Conservation (phyloP, 2,329 filamentous ascomycete species). For the Bipolaris zeicola region DNA sequence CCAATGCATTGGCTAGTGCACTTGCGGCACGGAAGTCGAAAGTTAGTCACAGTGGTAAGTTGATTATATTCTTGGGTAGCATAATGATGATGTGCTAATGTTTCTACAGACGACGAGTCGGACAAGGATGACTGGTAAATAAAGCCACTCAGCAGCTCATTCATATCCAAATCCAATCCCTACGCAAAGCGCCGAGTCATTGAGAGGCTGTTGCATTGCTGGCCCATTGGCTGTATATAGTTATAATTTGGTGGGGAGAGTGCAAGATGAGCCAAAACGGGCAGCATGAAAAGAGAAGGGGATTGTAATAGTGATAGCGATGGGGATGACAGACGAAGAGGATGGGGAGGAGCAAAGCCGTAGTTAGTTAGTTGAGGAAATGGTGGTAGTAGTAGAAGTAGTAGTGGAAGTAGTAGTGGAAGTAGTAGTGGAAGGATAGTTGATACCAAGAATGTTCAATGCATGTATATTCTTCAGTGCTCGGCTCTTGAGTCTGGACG, state of each 20-base stretch:
- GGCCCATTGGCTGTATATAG: neutral
- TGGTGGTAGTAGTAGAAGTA: neutral
- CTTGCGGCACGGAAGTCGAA: conserved; percentile 88
- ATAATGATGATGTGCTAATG: conserved; percentile 32
- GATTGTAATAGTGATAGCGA: neutral
- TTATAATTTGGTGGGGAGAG: neutral
- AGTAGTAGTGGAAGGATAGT: conserved; percentile 1
- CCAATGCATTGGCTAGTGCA: conserved; percentile 73
- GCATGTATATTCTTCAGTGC: conserved; percentile 7
- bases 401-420: neutral
- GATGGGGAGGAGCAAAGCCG: neutral
- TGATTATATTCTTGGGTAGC: conserved; percentile 1
- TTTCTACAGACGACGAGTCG: conserved; percentile 69
- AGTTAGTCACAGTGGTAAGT: conserved; percentile 88
- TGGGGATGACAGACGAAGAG: neutral
- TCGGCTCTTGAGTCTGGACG: neutral
- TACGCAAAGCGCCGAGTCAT: conserved; percentile 2
- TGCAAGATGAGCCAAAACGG: neutral
- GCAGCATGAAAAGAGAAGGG: neutral
- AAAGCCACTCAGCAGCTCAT: conserved; percentile 19
- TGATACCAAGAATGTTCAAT: conserved; percentile 12
- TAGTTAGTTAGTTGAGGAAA: neutral
- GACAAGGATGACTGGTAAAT: conserved; percentile 75
- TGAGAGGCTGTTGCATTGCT: neutral
- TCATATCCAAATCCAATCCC: neutral